Conservation (phyloP, 139 green algal genomes). For the Picocystis salinarum region DNA sequence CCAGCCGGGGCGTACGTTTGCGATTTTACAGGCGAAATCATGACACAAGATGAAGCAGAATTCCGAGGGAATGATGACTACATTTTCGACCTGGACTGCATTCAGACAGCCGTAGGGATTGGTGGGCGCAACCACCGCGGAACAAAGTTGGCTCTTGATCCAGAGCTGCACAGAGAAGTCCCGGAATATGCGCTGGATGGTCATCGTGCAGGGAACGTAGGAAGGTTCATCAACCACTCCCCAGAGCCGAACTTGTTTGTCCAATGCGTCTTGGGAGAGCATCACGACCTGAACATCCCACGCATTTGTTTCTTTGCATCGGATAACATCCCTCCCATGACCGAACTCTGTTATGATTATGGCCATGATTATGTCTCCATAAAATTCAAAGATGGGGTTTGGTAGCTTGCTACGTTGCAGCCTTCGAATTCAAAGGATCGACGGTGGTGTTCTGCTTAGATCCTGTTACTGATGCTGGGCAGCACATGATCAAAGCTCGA, state of each 20-base stretch:
- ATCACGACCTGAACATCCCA: slow-evolving; percentile 1
- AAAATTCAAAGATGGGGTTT: slow-evolving; percentile 1
- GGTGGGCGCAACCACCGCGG: not conserved
- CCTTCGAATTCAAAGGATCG: too few species aligned
- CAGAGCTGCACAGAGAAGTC: slow-evolving; percentile 8
- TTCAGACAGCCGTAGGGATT: slow-evolving; percentile 2
- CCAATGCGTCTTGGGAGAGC: slow-evolving; percentile 23
- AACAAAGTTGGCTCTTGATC: slow-evolving; percentile 15
- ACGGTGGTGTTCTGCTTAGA: too few species aligned
- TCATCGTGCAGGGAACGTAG: slow-evolving; percentile 32
- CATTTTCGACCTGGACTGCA: slow-evolving; percentile 33
- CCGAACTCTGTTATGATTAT: slow-evolving; percentile 45
- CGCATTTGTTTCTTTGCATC: slow-evolving; percentile 9
- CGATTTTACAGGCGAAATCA: slow-evolving; percentile 28
- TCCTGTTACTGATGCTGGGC: too few species aligned
- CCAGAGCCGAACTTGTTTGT: slow-evolving; percentile 34
- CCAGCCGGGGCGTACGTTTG: slow-evolving; percentile 26
- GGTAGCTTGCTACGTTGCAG: too few species aligned
- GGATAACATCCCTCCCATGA: slow-evolving; percentile 19
- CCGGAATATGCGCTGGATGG: slow-evolving; percentile 8
- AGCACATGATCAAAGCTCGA: too few species aligned
- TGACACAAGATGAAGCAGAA: slow-evolving; percentile 23
- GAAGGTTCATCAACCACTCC: slow-evolving; percentile 53
- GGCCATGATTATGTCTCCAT: slow-evolving; percentile 4
- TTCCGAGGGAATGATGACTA: slow-evolving; percentile 17